phyloP scores from a whole-genome alignment of 345 rosid genomes.

The Leavenworthia alabamica region DNA sequence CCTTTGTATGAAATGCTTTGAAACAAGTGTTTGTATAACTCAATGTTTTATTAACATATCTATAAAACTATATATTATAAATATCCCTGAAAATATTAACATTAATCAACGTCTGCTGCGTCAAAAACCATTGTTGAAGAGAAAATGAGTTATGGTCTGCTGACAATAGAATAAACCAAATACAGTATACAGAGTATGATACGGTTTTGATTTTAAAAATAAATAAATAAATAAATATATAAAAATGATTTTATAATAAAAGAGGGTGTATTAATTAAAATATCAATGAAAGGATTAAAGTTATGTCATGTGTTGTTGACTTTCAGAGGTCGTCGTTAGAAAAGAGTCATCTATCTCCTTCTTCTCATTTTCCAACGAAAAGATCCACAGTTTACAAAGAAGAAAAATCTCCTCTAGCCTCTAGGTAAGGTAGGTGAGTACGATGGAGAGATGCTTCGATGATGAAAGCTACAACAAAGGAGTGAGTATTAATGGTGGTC shows the following conservation, averaged over 20 bases:
- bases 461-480: slow-evolving; percentile 36
- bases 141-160: background rate
- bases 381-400: too few species aligned
- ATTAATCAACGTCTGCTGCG: background rate
- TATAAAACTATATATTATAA: background rate
- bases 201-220: background rate
- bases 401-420: too few species aligned
- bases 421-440: too few species aligned
- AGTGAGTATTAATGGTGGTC: slow-evolving; percentile 51
- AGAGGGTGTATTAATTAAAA: background rate
- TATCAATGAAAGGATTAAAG: too few species aligned
- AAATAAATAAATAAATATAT: too few species aligned
- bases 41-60: slow-evolving; percentile 1
- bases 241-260: background rate
- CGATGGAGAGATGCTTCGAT: slow-evolving; percentile 36
- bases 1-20: slow-evolving; percentile 23
- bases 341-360: too few species aligned
- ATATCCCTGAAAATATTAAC: background rate
- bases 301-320: too few species aligned
- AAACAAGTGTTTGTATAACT: slow-evolving; percentile 10
- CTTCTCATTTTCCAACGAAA: too few species aligned
- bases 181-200: background rate
- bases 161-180: background rate
- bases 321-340: too few species aligned
- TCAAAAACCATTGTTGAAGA: background rate